These are phyloP conservation scores for Sherardia arvensis DNA, from an alignment of 257 asterid genomes.

Conservation along the genomic window DNA sequence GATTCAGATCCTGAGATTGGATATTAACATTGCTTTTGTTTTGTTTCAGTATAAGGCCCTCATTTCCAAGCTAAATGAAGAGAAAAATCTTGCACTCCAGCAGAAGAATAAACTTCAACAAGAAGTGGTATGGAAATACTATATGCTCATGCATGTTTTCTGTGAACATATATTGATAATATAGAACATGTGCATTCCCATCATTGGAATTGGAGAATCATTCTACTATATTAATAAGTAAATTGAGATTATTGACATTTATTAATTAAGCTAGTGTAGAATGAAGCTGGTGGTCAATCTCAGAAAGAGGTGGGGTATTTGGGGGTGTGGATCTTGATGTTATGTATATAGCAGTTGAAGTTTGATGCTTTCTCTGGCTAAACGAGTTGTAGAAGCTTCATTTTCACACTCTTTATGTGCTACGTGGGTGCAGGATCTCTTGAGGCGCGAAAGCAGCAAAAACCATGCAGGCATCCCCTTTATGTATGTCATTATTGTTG, in stretches of 20 bases:
- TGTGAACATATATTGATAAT: not conserved
- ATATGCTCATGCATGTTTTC: not conserved
- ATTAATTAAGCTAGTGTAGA: no score
- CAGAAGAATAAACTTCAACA: constrained; percentile 67
- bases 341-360: not conserved
- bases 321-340: no score
- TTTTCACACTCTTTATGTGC: not conserved
- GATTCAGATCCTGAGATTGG: constrained; percentile 3
- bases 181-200: not conserved
- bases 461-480: constrained; percentile 53
- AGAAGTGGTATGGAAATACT: constrained; percentile 31
- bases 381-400: not conserved
- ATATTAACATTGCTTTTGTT: constrained; percentile 15
- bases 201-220: not conserved
- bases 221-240: not conserved
- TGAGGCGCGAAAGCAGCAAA: constrained; percentile 58
- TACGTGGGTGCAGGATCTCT: constrained; percentile 43
- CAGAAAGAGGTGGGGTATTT: no score
- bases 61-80: constrained; percentile 68
- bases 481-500: constrained; percentile 54
- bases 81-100: constrained; percentile 54
- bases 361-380: not conserved
- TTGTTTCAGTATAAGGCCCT: constrained; percentile 53
- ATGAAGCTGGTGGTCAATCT: not conserved
- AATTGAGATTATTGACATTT: not conserved